Percentiles rank a stretch among this genome's conserved stretches.
Conservation (phyloP, 1,284 basidiomycete genomes). For the Puccinia coronata region DNA sequence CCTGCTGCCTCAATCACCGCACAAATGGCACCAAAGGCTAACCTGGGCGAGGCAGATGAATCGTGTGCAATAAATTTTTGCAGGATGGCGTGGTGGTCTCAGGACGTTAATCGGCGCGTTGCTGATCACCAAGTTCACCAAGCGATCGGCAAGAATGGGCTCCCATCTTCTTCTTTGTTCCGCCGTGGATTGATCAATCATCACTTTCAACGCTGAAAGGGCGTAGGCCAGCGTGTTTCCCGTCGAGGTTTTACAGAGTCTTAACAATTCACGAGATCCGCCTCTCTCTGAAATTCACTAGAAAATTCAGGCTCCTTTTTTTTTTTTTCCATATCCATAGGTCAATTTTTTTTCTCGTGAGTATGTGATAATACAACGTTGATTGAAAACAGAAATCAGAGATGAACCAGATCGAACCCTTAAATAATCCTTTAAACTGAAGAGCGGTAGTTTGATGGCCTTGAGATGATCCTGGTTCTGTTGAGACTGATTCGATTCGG, state of each 20-base stretch:
- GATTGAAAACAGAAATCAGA: neutral
- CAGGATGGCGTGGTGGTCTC: slow-evolving; percentile 92
- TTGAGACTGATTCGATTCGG: slow-evolving; percentile 1
- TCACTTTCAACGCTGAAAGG: slow-evolving; percentile 76
- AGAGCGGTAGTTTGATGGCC: slow-evolving; percentile 52
- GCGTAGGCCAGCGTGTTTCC: slow-evolving; percentile 89
- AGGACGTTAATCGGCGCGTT: slow-evolving; percentile 84
- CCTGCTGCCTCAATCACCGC: slow-evolving; percentile 54
- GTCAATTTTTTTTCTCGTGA: slow-evolving; percentile 67
- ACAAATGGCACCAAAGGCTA: slow-evolving; percentile 57
- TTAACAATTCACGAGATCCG: slow-evolving; percentile 74
- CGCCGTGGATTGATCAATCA: slow-evolving; percentile 63
- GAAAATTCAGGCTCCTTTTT: slow-evolving; percentile 81
- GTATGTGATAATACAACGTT: neutral
- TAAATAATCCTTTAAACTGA: slow-evolving; percentile 50
- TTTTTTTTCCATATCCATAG: slow-evolving; percentile 59
- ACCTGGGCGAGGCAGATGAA: slow-evolving; percentile 51
- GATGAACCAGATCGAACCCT: slow-evolving; percentile 37
- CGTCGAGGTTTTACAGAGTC: slow-evolving; percentile 68
- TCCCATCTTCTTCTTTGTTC: slow-evolving; percentile 59
- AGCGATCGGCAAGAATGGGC: slow-evolving; percentile 70
- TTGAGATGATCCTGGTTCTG: slow-evolving; percentile 63
- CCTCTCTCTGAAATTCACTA: slow-evolving; percentile 77
- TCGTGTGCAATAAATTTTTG: slow-evolving; percentile 61
- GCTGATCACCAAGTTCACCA: slow-evolving; percentile 61